A percentile compares a stretch with the other conserved stretches of the same genome.
Conservation (phyloP, 345 rosid species). For the Eucalyptus tenuipes region DNA sequence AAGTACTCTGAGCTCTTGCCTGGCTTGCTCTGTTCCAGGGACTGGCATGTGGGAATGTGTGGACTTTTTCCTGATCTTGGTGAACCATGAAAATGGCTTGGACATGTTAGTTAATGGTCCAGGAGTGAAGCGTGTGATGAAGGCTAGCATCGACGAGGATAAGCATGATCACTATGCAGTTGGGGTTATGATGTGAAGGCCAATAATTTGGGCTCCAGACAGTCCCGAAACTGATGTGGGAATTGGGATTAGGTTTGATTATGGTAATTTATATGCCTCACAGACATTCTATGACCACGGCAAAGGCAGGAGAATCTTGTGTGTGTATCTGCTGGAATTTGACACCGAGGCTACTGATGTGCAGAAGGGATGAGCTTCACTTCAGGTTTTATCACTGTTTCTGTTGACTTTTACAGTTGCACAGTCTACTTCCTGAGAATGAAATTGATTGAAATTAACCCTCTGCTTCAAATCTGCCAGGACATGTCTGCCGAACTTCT, state of each 20-base stretch:
- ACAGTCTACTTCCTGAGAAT: not conserved
- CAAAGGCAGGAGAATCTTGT: conserved; percentile 28
- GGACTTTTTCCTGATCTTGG: conserved; percentile 45
- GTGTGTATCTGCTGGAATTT: not conserved
- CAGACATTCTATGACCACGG: conserved; percentile 49
- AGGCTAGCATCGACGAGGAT: conserved; percentile 43
- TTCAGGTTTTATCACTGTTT: conserved; percentile 34
- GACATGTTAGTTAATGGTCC: conserved; percentile 33
- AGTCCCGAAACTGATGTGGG: conserved; percentile 41
- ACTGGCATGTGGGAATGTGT: conserved; percentile 89
- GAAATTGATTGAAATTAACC: not conserved
- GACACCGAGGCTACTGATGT: not conserved
- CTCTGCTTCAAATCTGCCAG: not conserved
- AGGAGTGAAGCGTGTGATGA: conserved; percentile 38
- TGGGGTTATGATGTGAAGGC: conserved; percentile 31
- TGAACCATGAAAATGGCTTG: conserved; percentile 4
- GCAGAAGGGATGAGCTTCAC: conserved; percentile 78
- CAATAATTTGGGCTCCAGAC: conserved; percentile 32
- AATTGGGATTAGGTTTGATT: conserved; percentile 48
- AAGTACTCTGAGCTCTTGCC: conserved; percentile 11
- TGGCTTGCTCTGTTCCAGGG: too few relatives aligned
- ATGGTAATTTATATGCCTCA: conserved; percentile 48
- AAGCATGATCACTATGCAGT: conserved; percentile 44
- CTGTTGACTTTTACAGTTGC: not conserved
- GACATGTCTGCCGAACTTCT: not conserved